Evolutionary conservation across 305 asterid species (phyloP).

Genomic region (Fraxinus ornus): DNA sequence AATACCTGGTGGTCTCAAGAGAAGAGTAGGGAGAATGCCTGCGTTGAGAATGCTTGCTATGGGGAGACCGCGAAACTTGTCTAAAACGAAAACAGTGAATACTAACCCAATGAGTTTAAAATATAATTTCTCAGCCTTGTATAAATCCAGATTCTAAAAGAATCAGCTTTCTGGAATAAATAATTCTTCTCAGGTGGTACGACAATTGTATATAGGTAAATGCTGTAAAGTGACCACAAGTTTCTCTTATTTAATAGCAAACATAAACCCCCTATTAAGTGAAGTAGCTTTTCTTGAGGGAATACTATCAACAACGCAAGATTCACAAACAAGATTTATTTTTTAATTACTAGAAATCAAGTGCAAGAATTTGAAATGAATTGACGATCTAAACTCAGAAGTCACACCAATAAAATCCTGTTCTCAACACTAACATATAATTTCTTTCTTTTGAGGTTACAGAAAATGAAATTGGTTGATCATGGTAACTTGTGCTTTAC

Average conservation of each 20-base stretch:
- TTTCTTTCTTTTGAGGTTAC: background rate
- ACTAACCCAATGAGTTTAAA: conserved; percentile 64
- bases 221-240: conserved; percentile 3
- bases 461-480: background rate
- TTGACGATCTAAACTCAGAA: background rate
- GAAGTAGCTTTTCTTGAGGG: conserved; percentile 20
- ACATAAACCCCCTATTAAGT: conserved; percentile 10
- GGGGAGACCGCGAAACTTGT: conserved; percentile 96
- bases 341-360: background rate
- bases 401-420: background rate
- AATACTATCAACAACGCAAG: conserved; percentile 9
- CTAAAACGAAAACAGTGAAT: conserved; percentile 83
- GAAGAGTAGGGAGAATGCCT: conserved; percentile 94
- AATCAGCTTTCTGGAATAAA: conserved; percentile 18
- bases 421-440: background rate
- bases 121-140: conserved; percentile 34
- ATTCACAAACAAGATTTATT: conserved; percentile 9
- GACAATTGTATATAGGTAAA: conserved; percentile 7
- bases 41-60: conserved; percentile 98
- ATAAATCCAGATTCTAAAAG: conserved; percentile 27
- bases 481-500: background rate
- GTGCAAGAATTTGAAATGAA: background rate
- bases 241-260: background rate
- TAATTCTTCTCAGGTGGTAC: conserved; percentile 10
- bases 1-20: conserved; percentile 87